Conservation (phyloP, 352 stramenopile species). For the Pythium pectinolyticum region DNA sequence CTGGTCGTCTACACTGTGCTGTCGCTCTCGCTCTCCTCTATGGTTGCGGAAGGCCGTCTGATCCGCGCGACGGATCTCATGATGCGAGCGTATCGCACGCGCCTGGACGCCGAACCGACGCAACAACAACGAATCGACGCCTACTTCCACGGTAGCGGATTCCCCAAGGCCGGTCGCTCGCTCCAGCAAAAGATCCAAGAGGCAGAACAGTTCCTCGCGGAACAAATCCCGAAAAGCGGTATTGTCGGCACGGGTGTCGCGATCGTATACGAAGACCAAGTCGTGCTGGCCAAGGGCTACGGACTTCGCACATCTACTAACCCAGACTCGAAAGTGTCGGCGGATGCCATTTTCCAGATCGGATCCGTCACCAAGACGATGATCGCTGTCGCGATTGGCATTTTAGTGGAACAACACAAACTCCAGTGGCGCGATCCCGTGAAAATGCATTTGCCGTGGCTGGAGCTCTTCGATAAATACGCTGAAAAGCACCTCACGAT, state of each 20-base stretch:
- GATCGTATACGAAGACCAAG: conserved; percentile 55
- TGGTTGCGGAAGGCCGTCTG: conserved; percentile 3
- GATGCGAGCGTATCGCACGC: conserved; percentile 6
- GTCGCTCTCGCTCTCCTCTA: not conserved
- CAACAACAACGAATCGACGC: conserved; percentile 8
- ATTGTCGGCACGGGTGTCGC: conserved; percentile 46
- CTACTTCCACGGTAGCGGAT: conserved; percentile 35
- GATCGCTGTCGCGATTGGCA: conserved; percentile 35
- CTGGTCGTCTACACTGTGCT: not conserved
- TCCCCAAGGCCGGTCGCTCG: conserved; percentile 36
- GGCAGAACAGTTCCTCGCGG: conserved; percentile 43
- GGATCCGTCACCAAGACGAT: conserved; percentile 70
- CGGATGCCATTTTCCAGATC: conserved; percentile 58
- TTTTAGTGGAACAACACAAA: conserved; percentile 51
- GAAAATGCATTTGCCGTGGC: conserved; percentile 51
- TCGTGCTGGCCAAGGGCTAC: conserved; percentile 27
- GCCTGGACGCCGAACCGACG: not conserved
- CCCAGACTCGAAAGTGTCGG: conserved; percentile 34
- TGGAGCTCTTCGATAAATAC: conserved; percentile 59
- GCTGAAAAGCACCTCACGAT: conserved; percentile 51
- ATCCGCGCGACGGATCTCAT: not conserved
- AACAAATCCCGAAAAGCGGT: conserved; percentile 38
- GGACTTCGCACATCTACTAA: conserved; percentile 29
- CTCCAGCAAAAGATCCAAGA: conserved; percentile 46
- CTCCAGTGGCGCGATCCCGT: conserved; percentile 51